These are phyloP conservation scores for Rugonectria rugulosa DNA, from an alignment of 2,329 filamentous ascomycete genomes.

Conservation along the genomic window DNA sequence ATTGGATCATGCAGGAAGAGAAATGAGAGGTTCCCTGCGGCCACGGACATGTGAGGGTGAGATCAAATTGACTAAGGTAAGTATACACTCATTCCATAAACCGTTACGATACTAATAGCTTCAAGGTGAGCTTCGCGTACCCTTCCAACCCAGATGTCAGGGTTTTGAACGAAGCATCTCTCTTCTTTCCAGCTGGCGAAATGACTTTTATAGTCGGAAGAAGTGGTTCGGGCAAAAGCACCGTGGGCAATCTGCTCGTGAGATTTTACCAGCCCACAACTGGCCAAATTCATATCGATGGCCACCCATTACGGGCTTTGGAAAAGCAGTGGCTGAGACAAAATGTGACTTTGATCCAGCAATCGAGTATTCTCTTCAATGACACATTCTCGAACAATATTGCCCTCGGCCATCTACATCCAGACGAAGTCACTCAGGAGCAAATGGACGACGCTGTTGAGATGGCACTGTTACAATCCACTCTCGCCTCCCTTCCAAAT, in stretches of 20 bases:
- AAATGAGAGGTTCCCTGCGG: conserved; percentile 20
- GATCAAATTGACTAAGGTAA: conserved; percentile 73
- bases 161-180: conserved; percentile 67
- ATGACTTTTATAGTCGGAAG: conserved; percentile 83
- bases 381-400: conserved; percentile 83
- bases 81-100: conserved; percentile 33
- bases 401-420: conserved; percentile 68
- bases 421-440: conserved; percentile 55
- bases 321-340: conserved; percentile 76
- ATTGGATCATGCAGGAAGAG: background rate
- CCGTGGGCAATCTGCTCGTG: conserved; percentile 79
- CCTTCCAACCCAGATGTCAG: conserved; percentile 69
- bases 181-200: conserved; percentile 76
- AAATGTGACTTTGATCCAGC: conserved; percentile 83
- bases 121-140: conserved; percentile 82
- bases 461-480: conserved; percentile 73
- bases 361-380: conserved; percentile 81
- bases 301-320: conserved; percentile 65
- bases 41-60: conserved; percentile 66
- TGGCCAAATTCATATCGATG: conserved; percentile 76
- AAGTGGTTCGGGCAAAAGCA: conserved; percentile 94
- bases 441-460: conserved; percentile 70
- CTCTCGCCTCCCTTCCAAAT: conserved; percentile 70
- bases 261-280: conserved; percentile 74
- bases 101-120: conserved; percentile 19